Evolutionary conservation across 768 basidiomycete genomes (phyloP).

Genomic region (Mycena filopes): DNA sequence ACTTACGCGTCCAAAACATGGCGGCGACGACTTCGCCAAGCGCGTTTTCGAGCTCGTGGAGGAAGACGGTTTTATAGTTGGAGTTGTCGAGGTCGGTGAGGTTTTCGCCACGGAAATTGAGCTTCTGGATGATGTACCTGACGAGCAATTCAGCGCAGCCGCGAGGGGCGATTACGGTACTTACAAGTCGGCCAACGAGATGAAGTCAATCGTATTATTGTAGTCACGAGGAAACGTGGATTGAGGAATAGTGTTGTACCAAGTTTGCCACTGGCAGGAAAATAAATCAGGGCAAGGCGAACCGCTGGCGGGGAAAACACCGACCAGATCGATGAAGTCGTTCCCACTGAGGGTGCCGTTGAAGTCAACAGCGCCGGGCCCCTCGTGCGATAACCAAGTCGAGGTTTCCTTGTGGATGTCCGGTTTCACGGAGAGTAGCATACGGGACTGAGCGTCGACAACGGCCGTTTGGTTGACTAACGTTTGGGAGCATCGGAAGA

Average conservation of each 20-base stretch:
- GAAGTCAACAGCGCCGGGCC: too few species aligned
- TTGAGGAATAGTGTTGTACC: conserved; percentile 1
- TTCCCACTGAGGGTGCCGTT: neutral
- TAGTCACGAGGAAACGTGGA: too few species aligned
- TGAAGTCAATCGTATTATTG: too few species aligned
- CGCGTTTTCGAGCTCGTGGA: conserved; percentile 5
- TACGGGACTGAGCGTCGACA: conserved; percentile 11
- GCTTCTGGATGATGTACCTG: neutral
- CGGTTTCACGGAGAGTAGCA: neutral
- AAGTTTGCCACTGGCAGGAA: neutral
- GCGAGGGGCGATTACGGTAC: too few species aligned
- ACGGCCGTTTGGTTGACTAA: neutral
- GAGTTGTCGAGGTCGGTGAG: neutral
- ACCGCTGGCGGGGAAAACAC: neutral
- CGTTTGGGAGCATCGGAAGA: conserved; percentile 1
- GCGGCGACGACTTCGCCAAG: neutral
- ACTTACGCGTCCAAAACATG: conserved; percentile 10
- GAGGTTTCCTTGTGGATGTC: neutral
- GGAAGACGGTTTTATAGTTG: neutral
- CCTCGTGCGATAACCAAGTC: conserved; percentile 6
- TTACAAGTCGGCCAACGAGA: too few species aligned
- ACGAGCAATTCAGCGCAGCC: neutral
- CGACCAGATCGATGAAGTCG: neutral
- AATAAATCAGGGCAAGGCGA: neutral
- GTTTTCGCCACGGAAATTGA: neutral